These are phyloP conservation scores for Kwoniella pini DNA, from an alignment of 768 basidiomycete species.

Conservation along the genomic window DNA sequence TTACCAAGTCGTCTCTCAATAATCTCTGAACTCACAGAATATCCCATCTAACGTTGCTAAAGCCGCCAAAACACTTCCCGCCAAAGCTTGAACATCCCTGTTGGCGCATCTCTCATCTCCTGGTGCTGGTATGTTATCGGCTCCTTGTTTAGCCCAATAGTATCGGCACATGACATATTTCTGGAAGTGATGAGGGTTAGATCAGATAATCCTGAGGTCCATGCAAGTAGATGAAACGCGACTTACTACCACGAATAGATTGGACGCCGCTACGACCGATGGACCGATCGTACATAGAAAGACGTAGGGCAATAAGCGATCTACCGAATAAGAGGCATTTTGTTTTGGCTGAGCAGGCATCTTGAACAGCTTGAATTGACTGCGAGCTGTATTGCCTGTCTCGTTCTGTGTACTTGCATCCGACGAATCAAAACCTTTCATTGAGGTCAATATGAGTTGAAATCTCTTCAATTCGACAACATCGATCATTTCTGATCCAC, in stretches of 20 bases:
- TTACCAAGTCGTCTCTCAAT: neutral
- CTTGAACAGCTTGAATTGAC: neutral
- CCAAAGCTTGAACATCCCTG: slow-evolving; percentile 37
- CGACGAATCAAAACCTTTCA: too few relatives aligned
- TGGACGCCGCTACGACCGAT: slow-evolving; percentile 44
- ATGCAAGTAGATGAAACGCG: neutral
- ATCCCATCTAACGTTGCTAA: slow-evolving; percentile 45
- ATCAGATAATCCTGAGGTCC: neutral
- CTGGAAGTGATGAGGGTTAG: neutral
- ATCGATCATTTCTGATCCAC: too few relatives aligned
- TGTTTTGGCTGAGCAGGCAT: slow-evolving; percentile 3
- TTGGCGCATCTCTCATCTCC: slow-evolving; percentile 34
- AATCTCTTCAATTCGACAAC: too few relatives aligned
- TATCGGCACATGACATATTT: slow-evolving; percentile 41
- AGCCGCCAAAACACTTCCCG: slow-evolving; percentile 37
- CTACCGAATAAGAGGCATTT: slow-evolving; percentile 18
- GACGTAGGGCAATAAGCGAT: slow-evolving; percentile 37
- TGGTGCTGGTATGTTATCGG: slow-evolving; percentile 13
- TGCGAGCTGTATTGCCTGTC: too few relatives aligned
- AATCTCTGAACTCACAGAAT: slow-evolving; percentile 28
- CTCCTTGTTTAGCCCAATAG: slow-evolving; percentile 15
- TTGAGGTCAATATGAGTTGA: too few relatives aligned
- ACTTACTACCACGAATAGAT: slow-evolving; percentile 44
- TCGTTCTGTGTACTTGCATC: too few relatives aligned
- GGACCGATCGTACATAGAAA: slow-evolving; percentile 47